phyloP scores from a whole-genome alignment of 108 stramenopile species.

The Cyclotella distinguenda region DNA sequence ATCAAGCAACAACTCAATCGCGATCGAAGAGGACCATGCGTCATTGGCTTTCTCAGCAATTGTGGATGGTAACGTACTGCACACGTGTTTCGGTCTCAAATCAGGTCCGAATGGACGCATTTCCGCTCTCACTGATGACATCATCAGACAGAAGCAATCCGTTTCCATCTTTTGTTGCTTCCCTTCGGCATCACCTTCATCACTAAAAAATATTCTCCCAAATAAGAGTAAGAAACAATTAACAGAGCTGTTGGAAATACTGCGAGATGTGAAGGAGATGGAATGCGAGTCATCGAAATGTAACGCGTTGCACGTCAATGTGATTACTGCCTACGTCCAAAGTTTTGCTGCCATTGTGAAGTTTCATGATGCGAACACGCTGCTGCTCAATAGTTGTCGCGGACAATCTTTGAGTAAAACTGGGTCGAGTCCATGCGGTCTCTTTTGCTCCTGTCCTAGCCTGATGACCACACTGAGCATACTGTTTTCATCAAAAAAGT shows the following conservation, averaged over 20 bases:
- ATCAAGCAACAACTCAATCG: neutral
- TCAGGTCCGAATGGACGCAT: constrained; percentile 19
- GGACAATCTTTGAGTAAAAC: neutral
- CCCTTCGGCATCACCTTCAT: constrained; percentile 1
- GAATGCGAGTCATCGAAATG: neutral
- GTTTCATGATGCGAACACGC: constrained; percentile 37
- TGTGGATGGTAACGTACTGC: constrained; percentile 43
- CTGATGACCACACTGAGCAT: constrained; percentile 4
- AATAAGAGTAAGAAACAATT: constrained; percentile 2
- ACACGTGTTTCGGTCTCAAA: constrained; percentile 42
- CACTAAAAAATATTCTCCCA: neutral
- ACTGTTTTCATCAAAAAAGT: constrained; percentile 11
- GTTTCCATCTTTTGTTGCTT: constrained; percentile 24
- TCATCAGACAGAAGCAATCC: constrained; percentile 2
- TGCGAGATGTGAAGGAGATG: constrained; percentile 22
- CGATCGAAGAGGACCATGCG: constrained; percentile 5
- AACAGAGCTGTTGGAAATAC: constrained; percentile 5
- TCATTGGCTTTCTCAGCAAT: constrained; percentile 38
- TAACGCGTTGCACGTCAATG: constrained; percentile 7
- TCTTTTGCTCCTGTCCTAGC: neutral
- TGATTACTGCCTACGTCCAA: constrained; percentile 27
- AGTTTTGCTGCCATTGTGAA: constrained; percentile 25
- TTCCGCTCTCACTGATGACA: neutral
- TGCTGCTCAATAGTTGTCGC: too few species aligned
- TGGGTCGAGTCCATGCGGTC: neutral